Base-by-base conservation (phyloP, 495 filamentous ascomycete genomes). In the Bacidia rubella region DNA sequence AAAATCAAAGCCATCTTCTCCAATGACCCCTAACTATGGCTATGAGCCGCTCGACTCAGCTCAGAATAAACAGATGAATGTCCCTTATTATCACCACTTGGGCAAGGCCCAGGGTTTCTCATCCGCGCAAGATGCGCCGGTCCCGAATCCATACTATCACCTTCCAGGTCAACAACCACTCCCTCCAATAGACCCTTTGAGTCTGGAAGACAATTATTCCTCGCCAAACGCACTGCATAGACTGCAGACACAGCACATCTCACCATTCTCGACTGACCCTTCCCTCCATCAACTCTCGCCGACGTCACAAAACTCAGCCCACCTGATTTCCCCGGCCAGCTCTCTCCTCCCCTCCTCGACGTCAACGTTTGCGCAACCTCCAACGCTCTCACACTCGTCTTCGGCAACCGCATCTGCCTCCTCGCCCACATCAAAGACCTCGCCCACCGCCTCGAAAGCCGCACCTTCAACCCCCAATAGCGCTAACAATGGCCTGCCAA, bases 161-260 rank as follows among this genome's bases (percentile, higher is more conserved):
- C 56, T 58, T 1, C 39, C 46, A 1, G 46, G 52, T 20, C 56
- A 58, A 41, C 56, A 58, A 29, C 41, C 47, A 24, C 40, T 58
- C 0, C 52, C 56, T 21, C 41, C 32, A 0, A 22, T 58, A 52
- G 43, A 42, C 10, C 48, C 42, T 35, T 47, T 54, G 11, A 29
- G 38, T 9, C 29, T 50, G 3, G 51, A 56, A 4, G 57, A 56
- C 5, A 3, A 66, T 58, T 45, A 50, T 62, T 63, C 39, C 61
- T 58, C 10, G 68, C 65, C 4, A 64, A 64, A 63, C 62, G n/a
- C 64, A 66, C 38, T 70, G 62, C 52, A 72, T 66, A 49, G 67
- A 65, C 48, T 70, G 65, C 56, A 72, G 68, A 52, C 56, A 61
- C 57, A 60, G 55, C 53, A 70, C 60, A 47, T 48, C 2, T 51